Evolutionary conservation across 805 yeast genomes (phyloP).

Genomic region (Wilhelminamyces savonicus): DNA sequence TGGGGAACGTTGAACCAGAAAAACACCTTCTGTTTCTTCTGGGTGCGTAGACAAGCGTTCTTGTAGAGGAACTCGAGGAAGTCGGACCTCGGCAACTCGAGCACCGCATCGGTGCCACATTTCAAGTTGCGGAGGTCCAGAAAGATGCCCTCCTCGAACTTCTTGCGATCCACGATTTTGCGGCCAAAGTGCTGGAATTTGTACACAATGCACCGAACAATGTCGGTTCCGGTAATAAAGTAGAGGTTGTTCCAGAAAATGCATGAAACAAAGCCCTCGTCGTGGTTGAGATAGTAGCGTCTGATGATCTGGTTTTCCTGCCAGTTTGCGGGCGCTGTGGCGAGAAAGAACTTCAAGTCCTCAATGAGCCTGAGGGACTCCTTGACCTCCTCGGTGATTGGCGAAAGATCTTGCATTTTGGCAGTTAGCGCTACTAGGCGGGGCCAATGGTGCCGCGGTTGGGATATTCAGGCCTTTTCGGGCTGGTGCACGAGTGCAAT

Average conservation of each 20-base stretch:
- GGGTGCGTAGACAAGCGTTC: slow-evolving; percentile 85
- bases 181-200: slow-evolving; percentile 89
- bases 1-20: slow-evolving; percentile 97
- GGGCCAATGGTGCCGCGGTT: no score
- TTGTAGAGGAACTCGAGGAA: slow-evolving; percentile 80
- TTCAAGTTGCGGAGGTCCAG: slow-evolving; percentile 84
- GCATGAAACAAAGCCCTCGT: slow-evolving; percentile 89
- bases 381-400: slow-evolving; percentile 10
- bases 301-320: slow-evolving; percentile 81
- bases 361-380: slow-evolving; percentile 61
- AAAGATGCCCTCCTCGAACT: slow-evolving; percentile 94
- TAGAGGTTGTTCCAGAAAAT: slow-evolving; percentile 87
- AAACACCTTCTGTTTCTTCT: slow-evolving; percentile 94
- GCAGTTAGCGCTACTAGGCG: no score
- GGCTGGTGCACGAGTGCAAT: no score
- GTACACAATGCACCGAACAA: slow-evolving; percentile 84
- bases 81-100: slow-evolving; percentile 81
- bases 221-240: slow-evolving; percentile 93
- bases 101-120: slow-evolving; percentile 78
- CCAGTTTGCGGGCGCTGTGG: slow-evolving; percentile 95
- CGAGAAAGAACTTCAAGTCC: slow-evolving; percentile 77
- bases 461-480: no score
- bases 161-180: slow-evolving; percentile 75
- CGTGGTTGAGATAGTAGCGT: slow-evolving; percentile 77
- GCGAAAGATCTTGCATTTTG: slow-evolving; percentile 3